These are phyloP conservation scores for Pichiaceae sp. DNA, from an alignment of 1,139 yeast species.

Conservation along the genomic window DNA sequence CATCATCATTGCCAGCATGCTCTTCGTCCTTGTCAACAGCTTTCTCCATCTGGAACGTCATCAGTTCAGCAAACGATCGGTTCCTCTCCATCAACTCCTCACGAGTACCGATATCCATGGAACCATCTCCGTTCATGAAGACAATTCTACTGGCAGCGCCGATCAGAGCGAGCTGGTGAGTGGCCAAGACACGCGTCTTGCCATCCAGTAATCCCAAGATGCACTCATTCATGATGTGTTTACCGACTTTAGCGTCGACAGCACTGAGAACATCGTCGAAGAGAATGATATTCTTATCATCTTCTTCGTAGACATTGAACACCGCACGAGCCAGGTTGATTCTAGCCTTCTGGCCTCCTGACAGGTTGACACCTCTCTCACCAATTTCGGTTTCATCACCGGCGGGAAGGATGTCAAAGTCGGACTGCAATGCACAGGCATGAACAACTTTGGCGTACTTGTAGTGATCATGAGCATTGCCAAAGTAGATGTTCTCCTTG, in stretches of 20 bases:
- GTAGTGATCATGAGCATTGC: slow-evolving; percentile 43
- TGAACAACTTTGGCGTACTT: slow-evolving; percentile 49
- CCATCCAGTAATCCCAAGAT: slow-evolving; percentile 46
- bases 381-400: slow-evolving; percentile 88
- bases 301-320: slow-evolving; percentile 33
- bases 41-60: slow-evolving; percentile 35
- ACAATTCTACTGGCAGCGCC: slow-evolving; percentile 64
- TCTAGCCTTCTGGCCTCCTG: slow-evolving; percentile 93
- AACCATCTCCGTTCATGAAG: slow-evolving; percentile 61
- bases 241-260: slow-evolving; percentile 87
- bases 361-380: slow-evolving; percentile 82
- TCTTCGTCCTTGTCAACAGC: slow-evolving; percentile 17
- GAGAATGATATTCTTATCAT: slow-evolving; percentile 54
- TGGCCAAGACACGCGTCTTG: slow-evolving; percentile 72
- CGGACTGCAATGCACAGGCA: slow-evolving; percentile 63
- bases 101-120: slow-evolving; percentile 51
- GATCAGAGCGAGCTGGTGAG: slow-evolving; percentile 75
- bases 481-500: slow-evolving; percentile 68
- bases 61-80: slow-evolving; percentile 42
- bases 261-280: slow-evolving; percentile 87
- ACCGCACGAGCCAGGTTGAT: slow-evolving; percentile 80
- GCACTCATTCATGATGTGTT: slow-evolving; percentile 68
- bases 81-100: slow-evolving; percentile 38
- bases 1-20: slow-evolving; percentile 20
- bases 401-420: slow-evolving; percentile 63